Percentiles rank a stretch among this genome's conserved stretches.
Evolutionary conservation across 2,329 filamentous ascomycete genomes (phyloP).

Genomic region (Diatrype stigma): DNA sequence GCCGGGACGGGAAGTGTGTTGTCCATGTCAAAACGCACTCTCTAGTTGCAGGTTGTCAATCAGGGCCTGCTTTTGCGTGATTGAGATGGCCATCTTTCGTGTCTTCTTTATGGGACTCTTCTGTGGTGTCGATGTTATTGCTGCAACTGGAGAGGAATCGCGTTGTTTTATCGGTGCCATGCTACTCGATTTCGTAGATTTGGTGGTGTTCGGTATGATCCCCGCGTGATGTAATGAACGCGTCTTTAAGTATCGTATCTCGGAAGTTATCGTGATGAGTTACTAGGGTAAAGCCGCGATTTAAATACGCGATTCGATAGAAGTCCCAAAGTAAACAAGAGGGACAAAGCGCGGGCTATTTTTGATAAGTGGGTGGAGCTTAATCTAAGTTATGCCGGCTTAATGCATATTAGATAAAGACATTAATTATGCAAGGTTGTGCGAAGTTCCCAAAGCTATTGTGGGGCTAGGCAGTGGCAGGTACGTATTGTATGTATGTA

Average conservation of each 20-base stretch:
- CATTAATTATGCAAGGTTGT: no score
- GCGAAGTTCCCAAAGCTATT: neutral
- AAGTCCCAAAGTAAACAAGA: conserved; percentile 1
- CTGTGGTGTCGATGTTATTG: conserved; percentile 38
- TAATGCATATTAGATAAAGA: no score
- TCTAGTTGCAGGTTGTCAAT: conserved; percentile 89
- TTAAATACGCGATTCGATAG: neutral
- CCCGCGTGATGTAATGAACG: conserved; percentile 4
- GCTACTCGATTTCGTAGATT: conserved; percentile 27
- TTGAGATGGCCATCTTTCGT: conserved; percentile 55
- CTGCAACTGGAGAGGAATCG: conserved; percentile 37
- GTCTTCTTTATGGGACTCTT: conserved; percentile 60
- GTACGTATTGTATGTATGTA: no score
- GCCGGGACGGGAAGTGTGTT: neutral
- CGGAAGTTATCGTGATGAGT: neutral
- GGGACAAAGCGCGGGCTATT: neutral
- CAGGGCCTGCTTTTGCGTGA: conserved; percentile 76
- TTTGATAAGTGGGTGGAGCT: neutral
- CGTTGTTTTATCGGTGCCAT: conserved; percentile 48
- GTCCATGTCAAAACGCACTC: conserved; percentile 50
- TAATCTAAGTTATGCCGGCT: neutral
- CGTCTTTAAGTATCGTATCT: conserved; percentile 1
- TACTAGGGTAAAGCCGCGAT: neutral
- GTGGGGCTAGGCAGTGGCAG: neutral
- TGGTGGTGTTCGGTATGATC: conserved; percentile 2